These are phyloP conservation scores for Crithidia expoeki DNA, from an alignment of 208 protist genomes.

Conservation along the genomic window DNA sequence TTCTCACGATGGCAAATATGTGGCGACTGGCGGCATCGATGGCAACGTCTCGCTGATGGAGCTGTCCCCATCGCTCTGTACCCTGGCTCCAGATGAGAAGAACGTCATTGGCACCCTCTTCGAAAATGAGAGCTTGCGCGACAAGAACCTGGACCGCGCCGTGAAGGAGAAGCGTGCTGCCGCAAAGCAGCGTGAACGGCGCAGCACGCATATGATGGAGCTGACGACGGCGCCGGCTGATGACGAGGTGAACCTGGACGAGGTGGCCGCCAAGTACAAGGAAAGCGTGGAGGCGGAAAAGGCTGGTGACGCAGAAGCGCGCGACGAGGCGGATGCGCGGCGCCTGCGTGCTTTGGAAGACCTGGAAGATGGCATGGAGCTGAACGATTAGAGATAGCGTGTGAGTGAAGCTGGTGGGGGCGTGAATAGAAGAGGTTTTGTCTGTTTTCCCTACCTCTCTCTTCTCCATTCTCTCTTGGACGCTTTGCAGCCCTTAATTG, in stretches of 20 bases:
- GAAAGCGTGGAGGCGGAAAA: slow-evolving; percentile 52
- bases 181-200: slow-evolving; percentile 70
- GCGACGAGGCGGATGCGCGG: slow-evolving; percentile 49
- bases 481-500: too few relatives aligned
- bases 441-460: too few relatives aligned
- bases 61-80: slow-evolving; percentile 91
- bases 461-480: too few relatives aligned
- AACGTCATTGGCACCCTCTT: slow-evolving; percentile 88
- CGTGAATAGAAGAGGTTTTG: background rate
- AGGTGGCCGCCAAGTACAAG: slow-evolving; percentile 60
- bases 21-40: slow-evolving; percentile 93
- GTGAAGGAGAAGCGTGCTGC: slow-evolving; percentile 78
- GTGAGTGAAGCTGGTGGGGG: background rate
- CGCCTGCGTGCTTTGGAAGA: slow-evolving; percentile 76
- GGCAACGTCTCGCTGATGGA: slow-evolving; percentile 94
- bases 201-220: slow-evolving; percentile 64
- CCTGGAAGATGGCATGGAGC: slow-evolving; percentile 78
- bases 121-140: slow-evolving; percentile 92
- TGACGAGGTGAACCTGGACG: slow-evolving; percentile 55
- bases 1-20: slow-evolving; percentile 74
- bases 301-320: slow-evolving; percentile 32
- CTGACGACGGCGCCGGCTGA: slow-evolving; percentile 36
- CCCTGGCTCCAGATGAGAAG: slow-evolving; percentile 88
- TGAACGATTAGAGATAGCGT: slow-evolving; percentile 36
- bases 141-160: slow-evolving; percentile 94